These are phyloP conservation scores for Aspergillus olivimuriae DNA, from an alignment of 495 filamentous ascomycete genomes.

Conservation along the genomic window DNA sequence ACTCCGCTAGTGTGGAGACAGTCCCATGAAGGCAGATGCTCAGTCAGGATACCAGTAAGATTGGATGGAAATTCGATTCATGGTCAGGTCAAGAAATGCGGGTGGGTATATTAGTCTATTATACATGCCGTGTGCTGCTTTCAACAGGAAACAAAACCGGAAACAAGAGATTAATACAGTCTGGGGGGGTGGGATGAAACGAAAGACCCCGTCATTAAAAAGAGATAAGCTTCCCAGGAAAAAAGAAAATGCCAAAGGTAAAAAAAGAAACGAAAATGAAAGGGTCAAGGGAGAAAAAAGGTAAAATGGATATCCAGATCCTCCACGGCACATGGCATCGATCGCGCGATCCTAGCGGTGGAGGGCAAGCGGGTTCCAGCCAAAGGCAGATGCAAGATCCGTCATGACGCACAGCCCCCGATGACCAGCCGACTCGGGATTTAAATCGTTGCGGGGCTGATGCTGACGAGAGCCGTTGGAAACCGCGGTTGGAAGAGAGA, in stretches of 20 bases:
- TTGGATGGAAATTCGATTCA: background rate
- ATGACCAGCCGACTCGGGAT: background rate
- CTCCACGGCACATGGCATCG: slow-evolving; percentile 15
- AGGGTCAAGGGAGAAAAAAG: too few species aligned
- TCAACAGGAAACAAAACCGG: slow-evolving; percentile 9
- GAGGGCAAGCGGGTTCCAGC: background rate
- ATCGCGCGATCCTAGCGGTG: slow-evolving; percentile 1
- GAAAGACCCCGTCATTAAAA: slow-evolving; percentile 12
- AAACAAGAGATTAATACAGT: slow-evolving; percentile 10
- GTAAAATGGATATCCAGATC: too few species aligned
- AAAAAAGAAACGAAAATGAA: slow-evolving; percentile 4
- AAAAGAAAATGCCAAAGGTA: slow-evolving; percentile 1
- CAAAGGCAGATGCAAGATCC: slow-evolving; percentile 4
- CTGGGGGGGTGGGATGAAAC: slow-evolving; percentile 8
- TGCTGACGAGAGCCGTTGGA: slow-evolving; percentile 7
- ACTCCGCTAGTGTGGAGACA: too few species aligned
- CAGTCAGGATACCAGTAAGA: too few species aligned
- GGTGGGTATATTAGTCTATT: slow-evolving; percentile 46
- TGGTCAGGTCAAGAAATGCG: slow-evolving; percentile 12
- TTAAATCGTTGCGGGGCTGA: slow-evolving; percentile 17
- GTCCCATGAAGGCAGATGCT: too few species aligned
- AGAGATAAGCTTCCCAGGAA: slow-evolving; percentile 1
- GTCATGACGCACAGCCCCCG: background rate
- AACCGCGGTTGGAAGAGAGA: background rate
- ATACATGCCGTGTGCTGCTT: slow-evolving; percentile 35